These are phyloP conservation scores for Neofusicoccum ribis DNA, from an alignment of 2,329 filamentous ascomycete genomes.

Conservation along the genomic window DNA sequence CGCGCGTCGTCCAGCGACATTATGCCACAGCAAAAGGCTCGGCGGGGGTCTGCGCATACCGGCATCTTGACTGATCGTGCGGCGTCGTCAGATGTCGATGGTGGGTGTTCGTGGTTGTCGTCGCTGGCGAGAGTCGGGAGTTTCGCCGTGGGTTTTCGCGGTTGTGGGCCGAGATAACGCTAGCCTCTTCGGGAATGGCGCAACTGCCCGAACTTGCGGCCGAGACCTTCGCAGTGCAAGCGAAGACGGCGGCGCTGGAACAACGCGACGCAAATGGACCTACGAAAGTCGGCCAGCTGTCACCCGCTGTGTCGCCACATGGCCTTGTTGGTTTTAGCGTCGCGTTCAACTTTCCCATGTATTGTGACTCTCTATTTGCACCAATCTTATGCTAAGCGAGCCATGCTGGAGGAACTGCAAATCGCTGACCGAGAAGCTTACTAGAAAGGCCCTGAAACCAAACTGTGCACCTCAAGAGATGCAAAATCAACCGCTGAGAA, in stretches of 20 bases:
- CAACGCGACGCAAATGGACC: neutral
- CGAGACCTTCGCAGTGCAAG: too few relatives aligned
- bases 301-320: too few relatives aligned
- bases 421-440: neutral
- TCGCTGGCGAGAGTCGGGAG: slow-evolving; percentile 15
- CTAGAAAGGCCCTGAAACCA: neutral
- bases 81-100: slow-evolving; percentile 21
- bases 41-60: slow-evolving; percentile 9
- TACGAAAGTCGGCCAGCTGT: too few relatives aligned
- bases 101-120: slow-evolving; percentile 19
- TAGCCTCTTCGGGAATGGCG: neutral
- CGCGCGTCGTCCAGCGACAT: neutral
- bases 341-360: too few relatives aligned
- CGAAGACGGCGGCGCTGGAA: neutral
- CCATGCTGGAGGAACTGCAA: neutral
- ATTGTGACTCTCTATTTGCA: neutral
- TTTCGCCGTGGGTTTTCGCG: slow-evolving; percentile 17
- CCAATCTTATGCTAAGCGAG: neutral
- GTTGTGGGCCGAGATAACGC: slow-evolving; percentile 17
- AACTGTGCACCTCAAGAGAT: neutral
- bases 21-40: neutral
- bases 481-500: neutral
- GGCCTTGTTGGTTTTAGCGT: too few relatives aligned
- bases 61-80: slow-evolving; percentile 21
- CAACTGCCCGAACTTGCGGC: neutral